Conservation (phyloP, 495 filamentous ascomycete genomes). For the Neurospora intermedia region DNA sequence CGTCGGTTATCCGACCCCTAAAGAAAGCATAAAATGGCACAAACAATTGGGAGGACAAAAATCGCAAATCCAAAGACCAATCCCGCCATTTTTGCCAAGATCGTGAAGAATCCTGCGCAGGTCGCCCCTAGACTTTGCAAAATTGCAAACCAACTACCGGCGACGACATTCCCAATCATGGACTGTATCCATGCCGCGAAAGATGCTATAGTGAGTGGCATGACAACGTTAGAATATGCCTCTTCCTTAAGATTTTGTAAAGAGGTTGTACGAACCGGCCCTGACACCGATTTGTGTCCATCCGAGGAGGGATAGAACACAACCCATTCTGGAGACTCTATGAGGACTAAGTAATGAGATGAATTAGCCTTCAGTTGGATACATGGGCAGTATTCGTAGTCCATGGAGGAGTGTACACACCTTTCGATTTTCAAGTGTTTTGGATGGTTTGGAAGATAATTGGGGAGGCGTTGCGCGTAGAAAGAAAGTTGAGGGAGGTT, state of each 20-base stretch:
- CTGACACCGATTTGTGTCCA: not conserved
- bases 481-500: no score
- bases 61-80: not conserved
- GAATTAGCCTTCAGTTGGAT: no score
- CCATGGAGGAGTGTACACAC: no score
- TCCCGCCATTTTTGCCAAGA: not conserved
- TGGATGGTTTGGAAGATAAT: no score
- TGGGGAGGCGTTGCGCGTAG: no score
- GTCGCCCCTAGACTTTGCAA: not conserved
- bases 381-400: no score
- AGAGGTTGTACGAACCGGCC: not conserved
- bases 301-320: not conserved
- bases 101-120: not conserved
- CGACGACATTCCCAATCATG: not conserved
- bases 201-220: not conserved
- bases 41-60: no score
- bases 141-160: not conserved
- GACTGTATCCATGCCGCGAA: not conserved
- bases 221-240: not conserved
- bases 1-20: no score
- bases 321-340: not conserved
- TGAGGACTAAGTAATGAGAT: no score
- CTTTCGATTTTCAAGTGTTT: no score
- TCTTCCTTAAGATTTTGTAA: fast-evolving
- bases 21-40: no score